Evolutionary conservation across 164 flowering plant genomes (phyloP).

Genomic region (Saururus chinensis): DNA sequence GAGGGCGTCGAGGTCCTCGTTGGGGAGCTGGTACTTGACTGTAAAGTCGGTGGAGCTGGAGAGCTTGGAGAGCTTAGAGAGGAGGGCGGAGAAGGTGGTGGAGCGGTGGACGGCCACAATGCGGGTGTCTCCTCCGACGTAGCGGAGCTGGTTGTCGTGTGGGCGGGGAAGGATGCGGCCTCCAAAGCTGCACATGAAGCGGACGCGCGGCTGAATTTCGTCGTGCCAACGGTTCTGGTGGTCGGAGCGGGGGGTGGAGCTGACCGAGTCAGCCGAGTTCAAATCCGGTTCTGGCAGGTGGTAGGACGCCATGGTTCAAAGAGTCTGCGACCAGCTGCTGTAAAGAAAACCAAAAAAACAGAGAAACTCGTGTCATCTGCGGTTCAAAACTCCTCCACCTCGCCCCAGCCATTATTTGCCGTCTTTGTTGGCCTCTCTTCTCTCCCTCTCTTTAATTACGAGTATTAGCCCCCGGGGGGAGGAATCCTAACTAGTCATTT

Average conservation of each 20-base stretch:
- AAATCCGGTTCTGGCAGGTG: constrained; percentile 38
- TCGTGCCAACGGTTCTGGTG: constrained; percentile 7
- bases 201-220: constrained; percentile 30
- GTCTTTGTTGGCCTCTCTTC: too few species aligned
- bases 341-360: too few species aligned
- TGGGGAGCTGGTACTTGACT: constrained; percentile 94
- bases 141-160: constrained; percentile 90
- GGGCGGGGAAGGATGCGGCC: constrained; percentile 93
- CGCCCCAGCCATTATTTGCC: too few species aligned
- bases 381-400: too few species aligned
- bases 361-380: too few species aligned
- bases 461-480: too few species aligned
- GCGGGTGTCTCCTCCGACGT: constrained; percentile 93
- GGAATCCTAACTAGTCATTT: too few species aligned
- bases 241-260: constrained; percentile 23
- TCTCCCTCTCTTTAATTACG: too few species aligned
- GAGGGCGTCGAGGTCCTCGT: constrained; percentile 82
- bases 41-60: constrained; percentile 30
- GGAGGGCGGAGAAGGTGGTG: constrained; percentile 39
- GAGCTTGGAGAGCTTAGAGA: constrained; percentile 52
- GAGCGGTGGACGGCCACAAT: constrained; percentile 65
- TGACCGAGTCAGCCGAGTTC: constrained; percentile 27
- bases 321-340: too few species aligned
- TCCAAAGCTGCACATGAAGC: constrained; percentile 95
- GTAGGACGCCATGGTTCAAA: constrained; percentile 26